Evolutionary conservation across 2,329 filamentous ascomycete species (phyloP).

Genomic region (Penicillium sp.): DNA sequence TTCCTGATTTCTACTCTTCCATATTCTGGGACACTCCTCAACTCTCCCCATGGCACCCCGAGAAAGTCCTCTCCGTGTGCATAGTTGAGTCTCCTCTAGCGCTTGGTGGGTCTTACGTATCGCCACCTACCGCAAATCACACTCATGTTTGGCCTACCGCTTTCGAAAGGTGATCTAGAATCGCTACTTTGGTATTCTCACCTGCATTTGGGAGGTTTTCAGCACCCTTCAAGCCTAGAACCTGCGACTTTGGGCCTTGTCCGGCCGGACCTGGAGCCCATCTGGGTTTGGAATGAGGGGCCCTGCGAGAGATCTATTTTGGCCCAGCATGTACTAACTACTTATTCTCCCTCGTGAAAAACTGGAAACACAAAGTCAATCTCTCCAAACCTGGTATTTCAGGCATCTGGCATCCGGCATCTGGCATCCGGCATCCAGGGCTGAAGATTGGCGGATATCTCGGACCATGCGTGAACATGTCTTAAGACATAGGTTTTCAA

Average conservation of each 20-base stretch:
- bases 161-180: constrained; percentile 6
- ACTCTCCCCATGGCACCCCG: constrained; percentile 2
- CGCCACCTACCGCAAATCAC: constrained; percentile 8
- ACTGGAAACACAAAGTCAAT: constrained; percentile 8
- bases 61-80: constrained; percentile 16
- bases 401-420: constrained; percentile 4
- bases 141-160: background rate
- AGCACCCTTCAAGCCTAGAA: constrained; percentile 1
- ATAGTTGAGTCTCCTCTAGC: constrained; percentile 3
- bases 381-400: constrained; percentile 3
- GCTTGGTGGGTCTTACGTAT: constrained; percentile 10
- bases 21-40: constrained; percentile 1
- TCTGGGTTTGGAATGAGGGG: constrained; percentile 1
- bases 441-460: constrained; percentile 15
- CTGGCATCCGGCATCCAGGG: constrained; percentile 6
- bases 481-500: constrained; percentile 1
- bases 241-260: constrained; percentile 1
- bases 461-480: constrained; percentile 5
- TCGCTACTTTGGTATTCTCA: background rate
- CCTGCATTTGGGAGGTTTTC: background rate
- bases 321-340: too few species aligned
- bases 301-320: background rate
- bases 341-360: background rate
- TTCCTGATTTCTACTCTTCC: background rate
- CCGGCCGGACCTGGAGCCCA: constrained; percentile 1